A percentile compares a stretch with the other conserved stretches of the same genome.
These are phyloP conservation scores for Rhododendron kiyosumense DNA, from an alignment of 148 eudicot genomes.

Conservation along the genomic window DNA sequence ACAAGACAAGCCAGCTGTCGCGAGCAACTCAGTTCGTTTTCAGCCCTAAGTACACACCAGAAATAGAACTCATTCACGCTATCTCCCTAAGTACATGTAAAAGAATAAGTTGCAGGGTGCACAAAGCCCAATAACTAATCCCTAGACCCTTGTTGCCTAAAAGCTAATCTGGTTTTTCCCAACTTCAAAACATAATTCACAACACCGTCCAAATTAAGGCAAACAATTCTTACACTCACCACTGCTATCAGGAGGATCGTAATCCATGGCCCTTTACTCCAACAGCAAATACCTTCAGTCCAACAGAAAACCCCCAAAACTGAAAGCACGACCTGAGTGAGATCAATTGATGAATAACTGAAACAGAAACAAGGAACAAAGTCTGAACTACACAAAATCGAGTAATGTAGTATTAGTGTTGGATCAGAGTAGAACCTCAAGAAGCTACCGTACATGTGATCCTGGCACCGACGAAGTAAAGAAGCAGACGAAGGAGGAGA, in stretches of 20 bases:
- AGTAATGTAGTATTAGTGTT: not conserved
- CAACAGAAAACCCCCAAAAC: not conserved
- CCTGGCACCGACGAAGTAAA: not conserved
- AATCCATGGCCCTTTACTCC: slow-evolving; percentile 35
- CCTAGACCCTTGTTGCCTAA: not conserved
- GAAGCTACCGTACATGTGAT: not conserved
- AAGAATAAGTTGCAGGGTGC: not conserved
- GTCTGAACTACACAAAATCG: not conserved
- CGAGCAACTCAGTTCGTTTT: no score
- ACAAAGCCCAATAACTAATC: not conserved
- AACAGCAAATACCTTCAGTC: not conserved
- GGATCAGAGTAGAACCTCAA: not conserved
- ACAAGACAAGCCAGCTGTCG: no score
- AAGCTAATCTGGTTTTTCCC: not conserved
- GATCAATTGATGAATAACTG: not conserved
- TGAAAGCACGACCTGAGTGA: not conserved
- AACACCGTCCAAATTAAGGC: not conserved
- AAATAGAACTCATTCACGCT: not conserved
- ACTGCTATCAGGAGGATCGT: slow-evolving; percentile 49
- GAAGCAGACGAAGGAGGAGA: not conserved
- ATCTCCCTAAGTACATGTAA: not conserved
- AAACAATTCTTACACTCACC: slow-evolving; percentile 35
- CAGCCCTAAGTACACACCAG: no score
- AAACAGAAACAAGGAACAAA: not conserved
- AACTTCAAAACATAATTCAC: not conserved